These are phyloP conservation scores for Pseudopediastrum boryanum DNA, from an alignment of 139 green algal species.

Conservation along the genomic window DNA sequence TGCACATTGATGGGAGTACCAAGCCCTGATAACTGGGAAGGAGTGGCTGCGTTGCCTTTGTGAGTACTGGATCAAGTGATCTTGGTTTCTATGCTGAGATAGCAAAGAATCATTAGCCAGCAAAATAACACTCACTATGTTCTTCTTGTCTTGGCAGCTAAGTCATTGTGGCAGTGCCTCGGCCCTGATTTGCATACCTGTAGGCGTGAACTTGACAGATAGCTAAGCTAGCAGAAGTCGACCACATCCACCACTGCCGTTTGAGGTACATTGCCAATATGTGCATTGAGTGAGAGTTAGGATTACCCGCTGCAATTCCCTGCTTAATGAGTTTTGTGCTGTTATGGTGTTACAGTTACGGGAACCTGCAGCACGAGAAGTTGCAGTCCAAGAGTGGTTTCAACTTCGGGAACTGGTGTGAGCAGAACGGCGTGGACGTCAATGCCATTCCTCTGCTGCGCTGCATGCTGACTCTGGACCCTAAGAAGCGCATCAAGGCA, in stretches of 20 bases:
- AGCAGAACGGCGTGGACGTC: constrained; percentile 28
- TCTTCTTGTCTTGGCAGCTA: neutral
- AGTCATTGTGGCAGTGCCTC: neutral
- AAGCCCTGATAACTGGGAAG: constrained; percentile 69
- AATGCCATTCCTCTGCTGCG: constrained; percentile 71
- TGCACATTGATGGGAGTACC: constrained; percentile 86
- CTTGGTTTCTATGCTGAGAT: neutral
- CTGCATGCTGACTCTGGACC: constrained; percentile 75
- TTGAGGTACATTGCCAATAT: neutral
- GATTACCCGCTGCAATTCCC: neutral
- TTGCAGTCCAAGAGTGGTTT: neutral
- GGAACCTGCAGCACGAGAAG: neutral
- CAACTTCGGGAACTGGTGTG: constrained; percentile 3
- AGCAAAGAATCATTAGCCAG: neutral
- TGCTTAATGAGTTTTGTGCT: neutral
- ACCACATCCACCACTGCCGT: neutral
- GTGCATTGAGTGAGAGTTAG: neutral
- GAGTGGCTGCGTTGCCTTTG: constrained; percentile 38
- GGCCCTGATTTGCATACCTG: neutral
- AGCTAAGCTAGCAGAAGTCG: too few species aligned
- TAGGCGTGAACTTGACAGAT: too few species aligned
- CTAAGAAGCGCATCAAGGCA: constrained; percentile 67
- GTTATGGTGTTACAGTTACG: neutral
- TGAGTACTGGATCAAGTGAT: constrained; percentile 2
- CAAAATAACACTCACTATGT: too few species aligned